A percentile compares a stretch with the other conserved stretches of the same genome.
Evolutionary conservation across 495 filamentous ascomycete genomes (phyloP).

Genomic region (Schizothecium vesticola): DNA sequence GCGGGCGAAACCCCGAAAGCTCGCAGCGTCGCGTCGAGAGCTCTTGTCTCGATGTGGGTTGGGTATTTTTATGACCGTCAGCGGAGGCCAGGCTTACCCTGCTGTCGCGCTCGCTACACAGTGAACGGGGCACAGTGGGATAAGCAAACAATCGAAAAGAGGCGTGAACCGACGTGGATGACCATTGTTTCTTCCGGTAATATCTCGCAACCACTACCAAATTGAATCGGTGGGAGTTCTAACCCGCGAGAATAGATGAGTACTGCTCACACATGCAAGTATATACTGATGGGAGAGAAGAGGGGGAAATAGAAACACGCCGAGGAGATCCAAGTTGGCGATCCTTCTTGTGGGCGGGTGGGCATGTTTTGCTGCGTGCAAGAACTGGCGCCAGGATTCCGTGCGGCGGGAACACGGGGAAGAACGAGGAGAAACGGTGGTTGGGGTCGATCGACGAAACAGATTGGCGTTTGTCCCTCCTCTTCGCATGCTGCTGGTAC

Average conservation of each 20-base stretch:
- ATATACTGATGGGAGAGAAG: not conserved
- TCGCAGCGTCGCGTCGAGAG: not conserved
- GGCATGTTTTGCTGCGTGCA: not conserved
- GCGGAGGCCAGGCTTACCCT: not conserved
- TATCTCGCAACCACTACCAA: not conserved
- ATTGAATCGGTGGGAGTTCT: not conserved
- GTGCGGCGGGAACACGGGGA: not conserved
- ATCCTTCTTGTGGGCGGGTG: not conserved
- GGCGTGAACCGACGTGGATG: not conserved
- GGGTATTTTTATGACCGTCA: not conserved
- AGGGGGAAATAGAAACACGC: not conserved
- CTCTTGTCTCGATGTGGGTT: not conserved
- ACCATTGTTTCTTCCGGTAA: not conserved
- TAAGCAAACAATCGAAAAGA: not conserved
- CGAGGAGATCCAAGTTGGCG: not conserved
- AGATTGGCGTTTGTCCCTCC: not conserved
- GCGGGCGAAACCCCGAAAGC: not conserved
- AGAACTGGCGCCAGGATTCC: not conserved
- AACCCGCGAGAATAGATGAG: not conserved
- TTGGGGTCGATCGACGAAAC: not conserved
- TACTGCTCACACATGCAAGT: no score
- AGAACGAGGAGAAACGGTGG: not conserved
- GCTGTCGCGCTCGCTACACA: not conserved
- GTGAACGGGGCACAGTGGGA: not conserved
- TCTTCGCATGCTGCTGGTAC: not conserved